Base-by-base conservation (phyloP, 495 filamentous ascomycete species). In the Annulohypoxylon stygium region DNA sequence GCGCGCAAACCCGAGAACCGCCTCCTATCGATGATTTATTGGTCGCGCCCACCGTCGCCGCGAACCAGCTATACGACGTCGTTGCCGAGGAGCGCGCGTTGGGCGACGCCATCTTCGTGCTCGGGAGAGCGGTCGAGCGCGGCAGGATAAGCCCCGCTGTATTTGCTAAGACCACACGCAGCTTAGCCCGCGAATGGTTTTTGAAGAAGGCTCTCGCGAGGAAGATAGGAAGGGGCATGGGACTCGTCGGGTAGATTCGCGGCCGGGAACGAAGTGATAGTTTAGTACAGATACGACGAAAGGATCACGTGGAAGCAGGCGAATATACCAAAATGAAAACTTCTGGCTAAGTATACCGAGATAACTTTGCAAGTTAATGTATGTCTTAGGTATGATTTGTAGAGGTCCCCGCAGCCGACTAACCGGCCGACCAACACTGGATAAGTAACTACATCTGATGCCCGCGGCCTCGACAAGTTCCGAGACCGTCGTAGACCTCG, bases 31-130 rank as follows among this genome's bases (percentile, higher is more conserved):
- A 99, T 82, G 93, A 97, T 33, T 85, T 98, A 36, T 85, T 99
- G 9, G 93, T 98, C n/a, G 94, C 95, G 5, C 93, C 94, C 1
- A 97, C 94, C 0, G 92, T 98, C 3, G 95, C 97, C 20, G 94
- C 91, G 6, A 93, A 92, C 74, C 96, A 99, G 85, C 82, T 99
- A 62, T 99, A 97, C 79, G 90, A 91, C 65, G 83, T 94, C 2
- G 92, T 93, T 23, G 91, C 93, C 1, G 96, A 98, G 78, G 95
- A 97, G 78, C 86, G 90, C 57, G 93, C 90, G 6, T 86, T 96
- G 41, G 91, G 90, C 61, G 95, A 97, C 72, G 92, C 92, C 25
- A 89, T 97, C 69, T 96, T 93, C 75, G 90, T 95, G 25, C 85
- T 99, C 45, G 93, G 93, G 26, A 85, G 90, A 48, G 96, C 92